Base-by-base conservation (phyloP, 2,329 filamentous ascomycete species). In the Fusarium beomiforme region DNA sequence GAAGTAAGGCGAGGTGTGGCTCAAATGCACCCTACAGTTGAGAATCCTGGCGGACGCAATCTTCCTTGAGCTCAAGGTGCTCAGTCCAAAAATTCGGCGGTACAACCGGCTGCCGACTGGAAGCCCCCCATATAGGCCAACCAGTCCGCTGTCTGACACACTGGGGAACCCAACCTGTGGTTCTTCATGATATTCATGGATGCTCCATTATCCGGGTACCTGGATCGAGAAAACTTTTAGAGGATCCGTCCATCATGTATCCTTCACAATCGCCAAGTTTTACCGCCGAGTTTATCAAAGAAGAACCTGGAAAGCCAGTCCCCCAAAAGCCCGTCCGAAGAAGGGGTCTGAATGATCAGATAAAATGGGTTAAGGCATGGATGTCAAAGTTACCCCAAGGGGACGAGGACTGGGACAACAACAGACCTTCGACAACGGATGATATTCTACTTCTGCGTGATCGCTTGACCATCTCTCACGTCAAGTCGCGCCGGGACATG, bases 341-440 rank as follows among this genome's bases (percentile, higher is more conserved):
- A 54, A 60, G 73, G 39, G 73, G 73, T 39, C 63, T 75, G 55
- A 74, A 74, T 41, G 73, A 73, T 36, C 73, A 74, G 31, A 72
- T 73, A 42, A 75, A 65, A 76, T 75, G 73, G 73, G 70, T 75
- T 29, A 66, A 37, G 51, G 71, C 73, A 37, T 75, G 73, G 73
- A 70, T 75, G 71, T 72, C 73, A 47, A 74, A 73, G 31, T 57
- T 75, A n/a, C 73, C 73, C 16, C 73, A 75, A 46, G 73, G 73
- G 39, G 71, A 75, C n/a, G 73, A 74, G 59, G 73, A 75, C 39
- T 75, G 73, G 73, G 67, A 75, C 43, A 75, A 75, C 47, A 76
- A 75, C 61, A 69, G 59, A 44, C 73, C 73, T 16, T 76, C 67
- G 23, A 66, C 73, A 4, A 41, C 63, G n/a, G 69, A 70, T 21